These are phyloP conservation scores for Hippophae rhamnoides DNA, from an alignment of 306 rosid genomes.

Conservation along the genomic window DNA sequence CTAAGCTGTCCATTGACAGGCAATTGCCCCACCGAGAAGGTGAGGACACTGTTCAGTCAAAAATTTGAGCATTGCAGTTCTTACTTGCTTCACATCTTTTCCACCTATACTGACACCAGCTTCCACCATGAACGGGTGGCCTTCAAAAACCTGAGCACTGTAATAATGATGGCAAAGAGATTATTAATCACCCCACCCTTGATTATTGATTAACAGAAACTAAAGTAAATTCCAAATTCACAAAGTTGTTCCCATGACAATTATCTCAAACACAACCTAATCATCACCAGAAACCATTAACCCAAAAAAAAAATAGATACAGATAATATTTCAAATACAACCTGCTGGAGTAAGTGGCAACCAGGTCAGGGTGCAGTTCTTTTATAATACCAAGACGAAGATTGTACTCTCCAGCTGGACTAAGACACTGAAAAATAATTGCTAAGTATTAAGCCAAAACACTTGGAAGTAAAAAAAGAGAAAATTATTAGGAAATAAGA, in stretches of 20 bases:
- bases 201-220: slow-evolving; percentile 3
- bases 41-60: neutral
- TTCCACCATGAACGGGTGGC: slow-evolving; percentile 94
- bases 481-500: slow-evolving; percentile 2
- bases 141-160: slow-evolving; percentile 95
- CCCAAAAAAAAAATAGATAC: slow-evolving; percentile 12
- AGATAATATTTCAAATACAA: slow-evolving; percentile 31
- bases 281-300: slow-evolving; percentile 5
- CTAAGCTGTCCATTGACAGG: too few species aligned
- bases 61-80: slow-evolving; percentile 16
- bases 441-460: slow-evolving; percentile 18
- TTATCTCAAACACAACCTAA: neutral
- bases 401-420: slow-evolving; percentile 98
- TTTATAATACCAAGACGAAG: slow-evolving; percentile 92
- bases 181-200: neutral
- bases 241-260: neutral
- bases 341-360: slow-evolving; percentile 99
- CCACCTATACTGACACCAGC: slow-evolving; percentile 98
- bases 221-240: neutral
- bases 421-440: slow-evolving; percentile 64
- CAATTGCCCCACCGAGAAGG: too few species aligned
- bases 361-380: slow-evolving; percentile 98
- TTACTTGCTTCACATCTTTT: slow-evolving; percentile 85
- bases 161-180: slow-evolving; percentile 16
- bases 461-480: slow-evolving; percentile 4